These are phyloP conservation scores for Fusarium newnesense DNA, from an alignment of 2,329 filamentous ascomycete genomes.

Conservation along the genomic window DNA sequence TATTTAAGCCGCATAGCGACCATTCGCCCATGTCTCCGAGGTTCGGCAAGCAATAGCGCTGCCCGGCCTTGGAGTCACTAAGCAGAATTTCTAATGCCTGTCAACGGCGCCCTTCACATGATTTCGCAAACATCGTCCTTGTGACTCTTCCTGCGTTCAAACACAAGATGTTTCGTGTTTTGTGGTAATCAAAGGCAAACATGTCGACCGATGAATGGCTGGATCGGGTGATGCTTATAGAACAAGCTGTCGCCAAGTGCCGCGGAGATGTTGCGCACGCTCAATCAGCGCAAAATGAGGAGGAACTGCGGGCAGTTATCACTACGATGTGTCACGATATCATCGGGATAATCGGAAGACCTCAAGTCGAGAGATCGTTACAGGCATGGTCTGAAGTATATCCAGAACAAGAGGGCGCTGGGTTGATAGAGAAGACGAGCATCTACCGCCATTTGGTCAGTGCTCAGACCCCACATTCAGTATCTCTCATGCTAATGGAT, in stretches of 20 bases:
- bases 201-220: background rate
- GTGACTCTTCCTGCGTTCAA: background rate
- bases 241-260: background rate
- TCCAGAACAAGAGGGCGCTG: background rate
- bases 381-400: constrained; percentile 4
- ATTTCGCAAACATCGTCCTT: background rate
- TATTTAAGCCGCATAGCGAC: background rate
- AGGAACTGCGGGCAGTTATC: background rate
- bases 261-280: background rate
- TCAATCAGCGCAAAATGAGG: background rate
- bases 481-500: background rate
- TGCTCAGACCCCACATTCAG: background rate
- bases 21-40: background rate
- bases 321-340: background rate
- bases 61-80: background rate
- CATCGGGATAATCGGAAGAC: background rate
- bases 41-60: background rate
- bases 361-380: background rate
- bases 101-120: background rate
- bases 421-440: background rate
- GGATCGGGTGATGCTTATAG: background rate
- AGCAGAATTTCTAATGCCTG: background rate
- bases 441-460: background rate
- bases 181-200: background rate
- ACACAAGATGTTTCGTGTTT: background rate